Percentiles rank a stretch among this genome's conserved stretches.
Conservation (phyloP, 192 early-diverging fungal species). For the Backusella mclennaniae region DNA sequence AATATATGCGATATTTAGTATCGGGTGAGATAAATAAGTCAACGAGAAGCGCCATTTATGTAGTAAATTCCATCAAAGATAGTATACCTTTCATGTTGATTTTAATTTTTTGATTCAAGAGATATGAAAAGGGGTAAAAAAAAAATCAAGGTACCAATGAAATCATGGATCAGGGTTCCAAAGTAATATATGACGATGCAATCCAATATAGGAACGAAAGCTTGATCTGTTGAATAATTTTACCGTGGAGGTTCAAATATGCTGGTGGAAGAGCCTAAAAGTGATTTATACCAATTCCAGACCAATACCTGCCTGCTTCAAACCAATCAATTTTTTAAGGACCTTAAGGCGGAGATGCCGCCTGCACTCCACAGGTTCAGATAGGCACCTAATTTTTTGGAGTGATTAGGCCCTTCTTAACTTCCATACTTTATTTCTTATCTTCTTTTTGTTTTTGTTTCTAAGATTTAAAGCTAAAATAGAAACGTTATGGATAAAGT, state of each 20-base stretch:
- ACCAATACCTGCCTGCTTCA: background rate
- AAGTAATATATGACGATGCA: background rate
- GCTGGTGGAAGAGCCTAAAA: background rate
- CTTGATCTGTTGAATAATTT: constrained; percentile 7
- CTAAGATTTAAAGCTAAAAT: background rate
- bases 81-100: background rate
- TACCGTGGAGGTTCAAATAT: constrained; percentile 7
- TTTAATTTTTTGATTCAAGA: background rate
- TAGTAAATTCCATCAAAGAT: background rate
- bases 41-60: background rate
- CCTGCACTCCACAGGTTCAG: background rate
- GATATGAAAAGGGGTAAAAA: background rate
- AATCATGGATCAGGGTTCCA: background rate
- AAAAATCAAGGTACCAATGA: background rate
- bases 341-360: background rate
- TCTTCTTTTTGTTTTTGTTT: background rate
- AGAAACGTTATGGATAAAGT: background rate
- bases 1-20: background rate
- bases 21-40: background rate
- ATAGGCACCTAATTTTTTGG: background rate
- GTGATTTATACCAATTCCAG: background rate
- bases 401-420: background rate
- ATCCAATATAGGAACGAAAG: background rate
- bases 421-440: background rate
- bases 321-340: background rate